phyloP scores from a whole-genome alignment of 2,329 filamentous ascomycete genomes.

The Diaporthe batatas region DNA sequence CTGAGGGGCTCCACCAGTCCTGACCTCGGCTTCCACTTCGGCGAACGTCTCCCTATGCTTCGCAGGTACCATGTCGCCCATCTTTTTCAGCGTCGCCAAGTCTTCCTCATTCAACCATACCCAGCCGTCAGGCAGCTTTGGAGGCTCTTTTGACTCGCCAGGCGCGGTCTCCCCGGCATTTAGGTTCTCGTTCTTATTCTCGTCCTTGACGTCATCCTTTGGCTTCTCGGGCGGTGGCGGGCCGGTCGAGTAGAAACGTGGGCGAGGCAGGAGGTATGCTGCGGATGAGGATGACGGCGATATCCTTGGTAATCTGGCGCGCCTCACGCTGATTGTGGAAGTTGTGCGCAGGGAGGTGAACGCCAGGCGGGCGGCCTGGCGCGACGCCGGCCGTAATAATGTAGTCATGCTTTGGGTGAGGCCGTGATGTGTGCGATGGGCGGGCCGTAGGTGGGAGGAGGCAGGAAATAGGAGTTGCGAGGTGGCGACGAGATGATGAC shows the following conservation, averaged over 20 bases:
- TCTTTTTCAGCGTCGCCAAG: conserved; percentile 66
- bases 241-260: conserved; percentile 47
- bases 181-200: conserved; percentile 8
- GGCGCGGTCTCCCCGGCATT: conserved; percentile 14
- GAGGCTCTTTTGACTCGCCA: conserved; percentile 31
- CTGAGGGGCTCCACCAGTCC: conserved; percentile 76
- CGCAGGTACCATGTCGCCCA: conserved; percentile 73
- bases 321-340: conserved; percentile 43
- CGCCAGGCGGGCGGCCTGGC: conserved; percentile 48
- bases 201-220: conserved; percentile 32
- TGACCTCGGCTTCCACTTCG: conserved; percentile 72
- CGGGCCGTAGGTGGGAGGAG: background rate
- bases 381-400: conserved; percentile 49
- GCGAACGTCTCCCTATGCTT: conserved; percentile 72
- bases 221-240: conserved; percentile 35
- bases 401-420: conserved; percentile 42
- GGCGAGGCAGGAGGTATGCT: conserved; percentile 41
- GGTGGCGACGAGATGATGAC: conserved; percentile 37
- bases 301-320: conserved; percentile 44
- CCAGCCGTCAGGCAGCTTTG: conserved; percentile 59
- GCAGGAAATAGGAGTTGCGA: background rate
- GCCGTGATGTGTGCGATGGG: background rate
- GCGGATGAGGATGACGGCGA: conserved; percentile 42
- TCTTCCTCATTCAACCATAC: conserved; percentile 61
- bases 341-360: conserved; percentile 46